Evolutionary conservation across 2,329 filamentous ascomycete genomes (phyloP), one percentile per base, ranked within the genome.

Genomic region (Aspergillus fijiensis): DNA sequence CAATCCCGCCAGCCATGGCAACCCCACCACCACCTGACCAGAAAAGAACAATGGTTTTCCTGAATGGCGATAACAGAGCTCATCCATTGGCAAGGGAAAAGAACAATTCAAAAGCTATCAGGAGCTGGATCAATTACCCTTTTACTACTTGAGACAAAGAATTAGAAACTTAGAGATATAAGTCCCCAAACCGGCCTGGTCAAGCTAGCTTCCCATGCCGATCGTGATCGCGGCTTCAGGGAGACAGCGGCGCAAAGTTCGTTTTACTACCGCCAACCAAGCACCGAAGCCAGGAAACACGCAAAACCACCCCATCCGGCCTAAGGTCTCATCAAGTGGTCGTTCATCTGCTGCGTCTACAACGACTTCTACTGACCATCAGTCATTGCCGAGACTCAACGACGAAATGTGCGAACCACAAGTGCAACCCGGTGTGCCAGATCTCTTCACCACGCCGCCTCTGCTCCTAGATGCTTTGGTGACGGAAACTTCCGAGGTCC

Each of bases 401-500:
- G 55, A 57, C 58, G 62, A 21, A 45, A 74, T 74, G 72, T 60
- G 55, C 49, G 63, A 60, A 45, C 65, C 62, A 47, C 62, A 68
- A 63, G 57, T 61, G 48, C 65, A 65, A 52, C 63, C 70, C 50
- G 67, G 70, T 61, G 70, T 79, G 59, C 76, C 78, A 53, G 63
- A 69, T 54, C 67, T 80, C 51, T 80, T 79, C 65, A 74, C 71
- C 53, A 67, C 76, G 58, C 76, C 77, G 47, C 88, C 90, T 12
- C 80, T 81, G 19, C 85, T 96, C 66, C 80, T 79, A 58, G 92
- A 96, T 70, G 64, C 70, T 16, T 80, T 93, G 54, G 72, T 78
- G 52, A 95, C 92, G 4, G 79, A 85, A 61, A 90, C 90, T 25
- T 92, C 89, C 1, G 72, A 76, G 53, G 73, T 85, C 29, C 91